Percentiles rank a stretch among this genome's conserved stretches.
These are phyloP conservation scores for Salix suchowensis DNA, from an alignment of 345 rosid species.

Conservation along the genomic window DNA sequence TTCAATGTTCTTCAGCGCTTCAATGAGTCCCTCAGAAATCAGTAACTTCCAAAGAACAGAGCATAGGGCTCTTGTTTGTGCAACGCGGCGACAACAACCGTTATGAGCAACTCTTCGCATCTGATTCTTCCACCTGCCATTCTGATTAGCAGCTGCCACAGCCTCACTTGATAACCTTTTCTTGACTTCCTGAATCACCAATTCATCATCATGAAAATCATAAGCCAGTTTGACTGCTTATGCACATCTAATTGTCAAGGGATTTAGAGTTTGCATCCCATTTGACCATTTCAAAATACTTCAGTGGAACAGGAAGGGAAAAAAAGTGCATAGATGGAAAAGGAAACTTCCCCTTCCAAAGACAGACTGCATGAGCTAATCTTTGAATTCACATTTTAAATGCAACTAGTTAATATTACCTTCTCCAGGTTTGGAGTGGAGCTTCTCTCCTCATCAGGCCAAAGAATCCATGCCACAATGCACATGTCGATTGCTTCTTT, in stretches of 20 bases:
- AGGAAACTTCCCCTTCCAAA: not conserved
- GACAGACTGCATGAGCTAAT: not conserved
- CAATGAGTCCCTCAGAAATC: constrained; percentile 62
- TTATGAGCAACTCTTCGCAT: constrained; percentile 89
- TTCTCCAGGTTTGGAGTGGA: constrained; percentile 80
- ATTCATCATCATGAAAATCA: constrained; percentile 30
- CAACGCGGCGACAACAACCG: constrained; percentile 92
- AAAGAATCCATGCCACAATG: constrained; percentile 83
- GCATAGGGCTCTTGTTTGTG: constrained; percentile 69
- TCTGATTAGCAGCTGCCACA: constrained; percentile 77
- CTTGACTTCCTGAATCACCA: constrained; percentile 67
- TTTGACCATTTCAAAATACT: not conserved
- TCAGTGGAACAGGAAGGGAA: not conserved
- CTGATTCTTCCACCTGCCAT: constrained; percentile 96
- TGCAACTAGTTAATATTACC: constrained; percentile 36
- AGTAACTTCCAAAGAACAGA: constrained; percentile 86
- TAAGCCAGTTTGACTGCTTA: constrained; percentile 17
- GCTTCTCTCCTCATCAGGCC: constrained; percentile 97
- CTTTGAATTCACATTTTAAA: not conserved
- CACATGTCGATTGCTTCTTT: constrained; percentile 63
- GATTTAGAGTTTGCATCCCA: not conserved
- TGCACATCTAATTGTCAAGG: not conserved
- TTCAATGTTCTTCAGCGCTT: constrained; percentile 60
- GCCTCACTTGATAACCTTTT: constrained; percentile 76
- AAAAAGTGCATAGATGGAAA: not conserved